phyloP scores from a whole-genome alignment of 78 protist species.

The Speleostelium caveatum region DNA sequence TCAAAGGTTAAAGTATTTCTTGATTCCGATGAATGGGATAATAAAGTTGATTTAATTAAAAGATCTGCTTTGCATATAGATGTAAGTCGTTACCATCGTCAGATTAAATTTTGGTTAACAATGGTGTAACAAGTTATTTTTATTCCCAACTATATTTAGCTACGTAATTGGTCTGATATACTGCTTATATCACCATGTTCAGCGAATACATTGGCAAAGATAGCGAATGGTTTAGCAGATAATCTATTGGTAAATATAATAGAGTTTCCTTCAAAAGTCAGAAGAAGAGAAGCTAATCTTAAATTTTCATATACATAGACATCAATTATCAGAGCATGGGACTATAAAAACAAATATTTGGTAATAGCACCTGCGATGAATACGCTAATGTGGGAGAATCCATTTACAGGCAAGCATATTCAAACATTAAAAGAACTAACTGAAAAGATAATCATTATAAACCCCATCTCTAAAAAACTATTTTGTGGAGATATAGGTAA shows the following conservation, averaged over 20 bases:
- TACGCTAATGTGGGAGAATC: conserved; percentile 95
- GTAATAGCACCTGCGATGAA: conserved; percentile 96
- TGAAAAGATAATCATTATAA: conserved; percentile 52
- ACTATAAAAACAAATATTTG: conserved; percentile 59
- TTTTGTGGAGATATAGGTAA: conserved; percentile 93
- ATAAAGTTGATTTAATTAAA: background rate
- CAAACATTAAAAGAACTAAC: conserved; percentile 8
- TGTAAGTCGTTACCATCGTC: too few species aligned
- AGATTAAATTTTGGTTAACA: conserved; percentile 13
- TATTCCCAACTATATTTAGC: conserved; percentile 34
- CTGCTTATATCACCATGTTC: conserved; percentile 93
- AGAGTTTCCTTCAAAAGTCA: background rate
- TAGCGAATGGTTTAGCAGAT: conserved; percentile 91
- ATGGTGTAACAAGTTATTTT: conserved; percentile 71
- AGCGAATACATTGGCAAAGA: conserved; percentile 95
- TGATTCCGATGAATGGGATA: conserved; percentile 89
- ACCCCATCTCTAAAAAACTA: conserved; percentile 86
- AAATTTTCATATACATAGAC: background rate
- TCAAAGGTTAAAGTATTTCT: background rate
- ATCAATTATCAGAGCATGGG: conserved; percentile 88
- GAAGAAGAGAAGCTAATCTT: background rate
- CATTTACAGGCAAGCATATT: conserved; percentile 87
- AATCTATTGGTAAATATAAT: conserved; percentile 80
- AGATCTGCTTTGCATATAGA: conserved; percentile 31
- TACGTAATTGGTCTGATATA: conserved; percentile 92